phyloP scores from a whole-genome alignment of 1,139 yeast species.

The Debaryomyces fabryi region DNA sequence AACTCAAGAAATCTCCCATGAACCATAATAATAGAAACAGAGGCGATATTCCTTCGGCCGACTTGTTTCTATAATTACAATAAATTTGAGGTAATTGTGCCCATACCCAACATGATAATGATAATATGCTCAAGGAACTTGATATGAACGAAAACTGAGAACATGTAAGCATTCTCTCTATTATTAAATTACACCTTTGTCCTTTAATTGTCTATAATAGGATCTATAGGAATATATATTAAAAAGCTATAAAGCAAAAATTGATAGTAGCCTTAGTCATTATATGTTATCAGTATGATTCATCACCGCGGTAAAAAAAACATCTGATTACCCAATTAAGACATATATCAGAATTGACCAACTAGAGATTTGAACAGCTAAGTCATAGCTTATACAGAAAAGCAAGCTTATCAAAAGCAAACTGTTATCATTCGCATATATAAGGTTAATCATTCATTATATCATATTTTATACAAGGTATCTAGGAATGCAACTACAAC shows the following conservation, averaged over 20 bases:
- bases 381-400: neutral
- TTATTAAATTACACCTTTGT: neutral
- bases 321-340: constrained; percentile 12
- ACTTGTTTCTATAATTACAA: constrained; percentile 71
- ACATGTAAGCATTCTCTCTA: constrained; percentile 19
- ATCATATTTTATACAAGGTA: constrained; percentile 59
- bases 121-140: constrained; percentile 34
- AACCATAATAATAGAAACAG: constrained; percentile 78
- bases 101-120: constrained; percentile 66
- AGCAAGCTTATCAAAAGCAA: too few relatives aligned
- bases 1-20: constrained; percentile 79
- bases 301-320: constrained; percentile 14
- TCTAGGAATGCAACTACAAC: constrained; percentile 81
- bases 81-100: constrained; percentile 89
- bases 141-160: constrained; percentile 25
- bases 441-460: neutral
- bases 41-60: constrained; percentile 88
- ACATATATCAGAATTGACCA: neutral
- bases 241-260: neutral
- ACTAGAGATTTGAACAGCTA: too few relatives aligned
- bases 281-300: constrained; percentile 6
- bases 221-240: neutral
- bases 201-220: neutral
- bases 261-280: neutral
- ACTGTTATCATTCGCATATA: neutral